Conservation (phyloP, 345 rosid genomes). For the Laguncularia racemosa region DNA sequence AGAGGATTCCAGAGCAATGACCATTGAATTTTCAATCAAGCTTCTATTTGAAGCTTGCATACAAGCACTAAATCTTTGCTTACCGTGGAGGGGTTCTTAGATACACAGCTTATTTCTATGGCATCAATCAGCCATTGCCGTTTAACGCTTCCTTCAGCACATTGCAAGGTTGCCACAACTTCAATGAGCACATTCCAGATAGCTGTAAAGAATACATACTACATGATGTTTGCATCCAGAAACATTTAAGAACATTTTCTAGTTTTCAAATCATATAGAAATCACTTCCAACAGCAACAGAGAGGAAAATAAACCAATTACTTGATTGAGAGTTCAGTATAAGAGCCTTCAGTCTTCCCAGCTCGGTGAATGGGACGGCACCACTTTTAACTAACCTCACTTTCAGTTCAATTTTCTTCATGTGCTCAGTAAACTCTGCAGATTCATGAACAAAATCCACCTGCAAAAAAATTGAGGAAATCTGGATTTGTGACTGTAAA, state of each 20-base stretch:
- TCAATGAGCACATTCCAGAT: constrained; percentile 67
- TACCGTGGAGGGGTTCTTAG: constrained; percentile 79
- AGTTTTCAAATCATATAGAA: not conserved
- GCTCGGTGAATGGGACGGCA: constrained; percentile 47
- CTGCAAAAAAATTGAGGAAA: constrained; percentile 34
- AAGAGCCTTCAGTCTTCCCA: constrained; percentile 53
- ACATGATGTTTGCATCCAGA: constrained; percentile 4
- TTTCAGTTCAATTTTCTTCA: constrained; percentile 65
- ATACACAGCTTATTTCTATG: constrained; percentile 73
- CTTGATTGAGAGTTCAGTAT: constrained; percentile 45
- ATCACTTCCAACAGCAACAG: not conserved
- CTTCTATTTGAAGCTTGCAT: not conserved
- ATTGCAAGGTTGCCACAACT: constrained; percentile 61
- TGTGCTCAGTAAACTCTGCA: constrained; percentile 18
- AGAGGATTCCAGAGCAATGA: no score
- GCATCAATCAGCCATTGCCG: constrained; percentile 88
- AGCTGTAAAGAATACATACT: constrained; percentile 29
- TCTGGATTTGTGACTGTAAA: not conserved
- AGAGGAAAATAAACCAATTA: constrained; percentile 41
- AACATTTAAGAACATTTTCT: not conserved
- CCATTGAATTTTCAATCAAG: not conserved
- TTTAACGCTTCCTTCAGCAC: constrained; percentile 57
- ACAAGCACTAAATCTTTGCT: constrained; percentile 6
- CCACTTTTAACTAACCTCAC: constrained; percentile 62
- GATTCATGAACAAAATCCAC: constrained; percentile 28